These are phyloP conservation scores for Triangularia setosa DNA, from an alignment of 2,329 filamentous ascomycete species.

Conservation along the genomic window DNA sequence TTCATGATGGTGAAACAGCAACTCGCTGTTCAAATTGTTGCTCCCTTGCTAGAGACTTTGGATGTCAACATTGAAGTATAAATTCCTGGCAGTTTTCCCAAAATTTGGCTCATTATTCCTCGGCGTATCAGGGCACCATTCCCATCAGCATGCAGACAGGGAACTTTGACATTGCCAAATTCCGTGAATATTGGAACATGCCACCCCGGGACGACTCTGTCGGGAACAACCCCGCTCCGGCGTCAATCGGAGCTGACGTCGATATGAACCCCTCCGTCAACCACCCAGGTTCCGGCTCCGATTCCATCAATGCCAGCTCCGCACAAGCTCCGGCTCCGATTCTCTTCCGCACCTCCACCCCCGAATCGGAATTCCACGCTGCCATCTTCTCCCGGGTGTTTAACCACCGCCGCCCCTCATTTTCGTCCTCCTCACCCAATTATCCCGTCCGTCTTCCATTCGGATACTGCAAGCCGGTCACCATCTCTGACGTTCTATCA, in stretches of 20 bases:
- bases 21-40: background rate
- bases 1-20: background rate
- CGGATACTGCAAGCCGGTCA: slow-evolving; percentile 39
- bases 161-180: too few species aligned
- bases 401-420: slow-evolving; percentile 35
- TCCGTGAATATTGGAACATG: too few species aligned
- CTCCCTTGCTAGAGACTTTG: background rate
- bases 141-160: too few species aligned
- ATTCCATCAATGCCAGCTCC: background rate
- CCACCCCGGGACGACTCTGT: too few species aligned
- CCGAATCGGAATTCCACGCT: slow-evolving; percentile 14
- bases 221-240: background rate
- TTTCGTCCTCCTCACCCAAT: background rate
- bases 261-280: background rate
- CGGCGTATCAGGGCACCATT: background rate
- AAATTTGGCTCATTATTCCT: background rate
- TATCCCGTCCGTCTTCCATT: slow-evolving; percentile 33
- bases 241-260: background rate
- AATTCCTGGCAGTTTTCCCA: background rate
- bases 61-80: background rate
- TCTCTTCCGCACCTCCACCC: slow-evolving; percentile 23
- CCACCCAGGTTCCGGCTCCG: background rate
- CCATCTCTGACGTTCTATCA: slow-evolving; percentile 33
- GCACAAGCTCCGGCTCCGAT: slow-evolving; percentile 6
- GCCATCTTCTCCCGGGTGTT: slow-evolving; percentile 38